These are phyloP conservation scores for Backusella psychrophila DNA, from an alignment of 192 early-diverging fungal genomes.

Conservation along the genomic window DNA sequence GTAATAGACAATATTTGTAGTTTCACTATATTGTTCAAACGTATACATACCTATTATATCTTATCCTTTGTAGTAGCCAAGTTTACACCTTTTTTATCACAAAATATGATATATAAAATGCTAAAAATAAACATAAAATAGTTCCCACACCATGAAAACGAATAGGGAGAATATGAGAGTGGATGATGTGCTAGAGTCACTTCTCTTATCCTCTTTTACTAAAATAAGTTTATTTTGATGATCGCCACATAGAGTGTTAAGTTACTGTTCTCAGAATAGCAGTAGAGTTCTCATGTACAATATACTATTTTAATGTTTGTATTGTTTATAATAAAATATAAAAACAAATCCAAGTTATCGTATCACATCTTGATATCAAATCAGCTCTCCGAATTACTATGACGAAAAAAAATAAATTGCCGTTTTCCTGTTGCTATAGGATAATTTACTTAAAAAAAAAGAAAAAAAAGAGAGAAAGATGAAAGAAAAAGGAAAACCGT, in stretches of 20 bases:
- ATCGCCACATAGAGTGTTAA: not conserved
- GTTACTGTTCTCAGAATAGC: not conserved
- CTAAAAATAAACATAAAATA: not conserved
- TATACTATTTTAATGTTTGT: not conserved
- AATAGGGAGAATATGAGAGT: not conserved
- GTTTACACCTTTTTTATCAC: too few species aligned
- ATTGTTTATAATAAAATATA: not conserved
- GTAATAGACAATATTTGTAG: too few species aligned
- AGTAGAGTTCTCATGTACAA: not conserved
- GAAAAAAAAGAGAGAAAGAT: not conserved
- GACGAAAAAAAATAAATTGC: not conserved
- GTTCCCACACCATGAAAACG: slow-evolving; percentile 1
- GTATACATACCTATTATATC: too few species aligned
- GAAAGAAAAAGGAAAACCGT: not conserved
- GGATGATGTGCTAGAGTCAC: not conserved
- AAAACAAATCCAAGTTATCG: not conserved
- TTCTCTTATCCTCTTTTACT: not conserved
- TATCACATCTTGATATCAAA: not conserved
- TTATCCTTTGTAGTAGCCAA: too few species aligned
- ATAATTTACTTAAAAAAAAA: too few species aligned
- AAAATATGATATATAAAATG: too few species aligned
- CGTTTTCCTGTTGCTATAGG: not conserved
- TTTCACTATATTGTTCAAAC: too few species aligned
- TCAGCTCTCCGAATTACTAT: not conserved
- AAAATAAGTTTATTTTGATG: not conserved